Base-by-base conservation (phyloP, 192 early-diverging fungal genomes). In the Backusella liffmaniae region DNA sequence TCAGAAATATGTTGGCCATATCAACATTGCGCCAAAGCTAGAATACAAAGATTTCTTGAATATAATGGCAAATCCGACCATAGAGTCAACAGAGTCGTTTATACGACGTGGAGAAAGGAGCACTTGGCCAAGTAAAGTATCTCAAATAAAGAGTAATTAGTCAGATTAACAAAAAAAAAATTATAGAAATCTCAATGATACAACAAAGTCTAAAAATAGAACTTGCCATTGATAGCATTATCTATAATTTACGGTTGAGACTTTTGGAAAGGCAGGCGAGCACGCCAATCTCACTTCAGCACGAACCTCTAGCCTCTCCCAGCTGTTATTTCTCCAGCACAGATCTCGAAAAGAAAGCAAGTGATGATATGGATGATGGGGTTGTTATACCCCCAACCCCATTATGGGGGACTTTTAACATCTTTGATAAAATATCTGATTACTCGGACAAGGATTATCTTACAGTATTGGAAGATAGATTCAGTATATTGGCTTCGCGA, bases 1-100 rank as follows among this genome's bases (percentile, higher is more conserved):
- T 7, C 94, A 95, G 83, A 84, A 88, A 37, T 95, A 95, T 80
- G 85, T 83, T 68, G 94, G 94, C 0, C 93, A 95, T 78, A 91
- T 95, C 41, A 95, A 93, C 18, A 93, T 95, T 59, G 90, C 94
- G 8, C 94, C 94, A 8, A 73, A 89, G 53, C 76, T 94, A 53
- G 73, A 66, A 26, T 77, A 85, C 39, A 66, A 78, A 23, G 88
- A 93, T 44, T 95, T 89, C 65, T 32, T 88, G 8, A 84, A 85
- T 13, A 75, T 95, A 41, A 74, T 95, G 16, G 77, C 85, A n/a
- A 94, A 94, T 68, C 94, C 94, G 3, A 85, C 87, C 3, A 72
- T 80, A 4, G 82, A 88, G 35, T 82, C 82, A 37, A 76, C 87
- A n/a, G 70, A 82, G n/a, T 76, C 82, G 7, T 88, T 87, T 6